Percentiles rank a stretch among this genome's conserved stretches.
Evolutionary conservation across 163 green algal genomes (phyloP).

Genomic region (Chlorella variabilis): DNA sequence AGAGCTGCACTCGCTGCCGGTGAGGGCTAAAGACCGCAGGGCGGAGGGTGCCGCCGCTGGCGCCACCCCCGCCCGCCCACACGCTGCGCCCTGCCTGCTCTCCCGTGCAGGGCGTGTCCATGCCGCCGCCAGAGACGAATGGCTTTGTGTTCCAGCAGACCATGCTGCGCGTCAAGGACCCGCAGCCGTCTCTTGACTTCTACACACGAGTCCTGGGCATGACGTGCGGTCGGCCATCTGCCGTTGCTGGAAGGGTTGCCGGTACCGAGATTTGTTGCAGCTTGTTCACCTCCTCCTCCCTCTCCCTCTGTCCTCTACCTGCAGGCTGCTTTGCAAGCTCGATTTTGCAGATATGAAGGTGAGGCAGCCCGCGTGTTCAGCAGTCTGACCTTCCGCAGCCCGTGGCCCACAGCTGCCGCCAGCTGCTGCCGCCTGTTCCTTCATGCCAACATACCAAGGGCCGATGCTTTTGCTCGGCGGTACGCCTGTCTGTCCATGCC

Average conservation of each 20-base stretch:
- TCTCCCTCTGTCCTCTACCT: no score
- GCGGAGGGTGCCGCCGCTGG: no score
- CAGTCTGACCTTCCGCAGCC: no score
- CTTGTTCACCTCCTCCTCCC: no score
- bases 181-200: constrained; percentile 82
- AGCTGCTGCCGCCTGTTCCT: no score
- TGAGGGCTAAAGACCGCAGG: no score
- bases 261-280: neutral
- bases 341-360: constrained; percentile 94
- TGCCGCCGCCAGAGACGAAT: constrained; percentile 66
- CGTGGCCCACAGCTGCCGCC: no score
- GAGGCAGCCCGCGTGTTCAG: neutral
- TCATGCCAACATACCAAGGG: no score
- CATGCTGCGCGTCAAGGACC: constrained; percentile 92
- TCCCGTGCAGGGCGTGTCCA: constrained; percentile 62
- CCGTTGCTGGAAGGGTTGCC: no score
- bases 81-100: no score
- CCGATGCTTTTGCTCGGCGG: no score
- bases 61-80: neutral
- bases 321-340: constrained; percentile 83
- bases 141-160: constrained; percentile 92
- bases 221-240: constrained; percentile 50
- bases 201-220: constrained; percentile 92
- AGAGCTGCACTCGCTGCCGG: constrained; percentile 30
- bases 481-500: no score